Base-by-base conservation (phyloP, 2,329 filamentous ascomycete species). In the Scedosporium aurantiacum region DNA sequence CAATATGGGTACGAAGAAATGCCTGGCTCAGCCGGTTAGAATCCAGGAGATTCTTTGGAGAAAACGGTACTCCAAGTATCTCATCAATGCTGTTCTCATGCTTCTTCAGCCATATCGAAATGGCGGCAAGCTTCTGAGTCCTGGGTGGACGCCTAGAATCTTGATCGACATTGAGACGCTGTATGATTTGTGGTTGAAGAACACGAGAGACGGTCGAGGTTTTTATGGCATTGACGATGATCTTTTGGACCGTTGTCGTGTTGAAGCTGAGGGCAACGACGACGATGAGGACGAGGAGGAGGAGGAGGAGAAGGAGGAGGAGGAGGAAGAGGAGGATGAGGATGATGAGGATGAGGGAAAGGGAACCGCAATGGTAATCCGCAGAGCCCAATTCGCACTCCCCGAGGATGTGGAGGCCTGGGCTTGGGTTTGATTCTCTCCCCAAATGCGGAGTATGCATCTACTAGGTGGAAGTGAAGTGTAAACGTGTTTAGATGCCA, bases 141-240 rank as follows among this genome's bases (percentile, higher is more conserved):
- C 25, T 14, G 43, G 60, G 32, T 18, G 8, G 52, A 54, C 37
- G 32, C 14, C 21, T 14, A 5, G 12, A 37, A 47, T 47, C 16
- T 45, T 52, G 60, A 23, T 16, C 5, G 52, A 57, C 8, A 18
- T 47, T 7, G 52, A 57, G 18, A 23, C 1, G 7, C 25, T 45
- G 23, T 61, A 57, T 25, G 21, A 18, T 37, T 16, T 8, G 52
- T 61, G 60, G 60, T 16, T 32, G 60, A 14, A 0, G 4, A 28
- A 16, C 14, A 61, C 47, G n/a, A 18, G 25, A 8, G 60, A 61
- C 37, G 60, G 60, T 7, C 8, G 16, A 5, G 60, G 28, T 12
- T 61, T 32, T 41, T 41, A 21, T n/a, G 52, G 41, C n/a, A 57
- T 57, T 32, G 52, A 61, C 32, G 60, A 61, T 57, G 60, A 61